Evolutionary conservation across 805 yeast genomes (phyloP).

Genomic region (Kluyveromyces wickerhamii): DNA sequence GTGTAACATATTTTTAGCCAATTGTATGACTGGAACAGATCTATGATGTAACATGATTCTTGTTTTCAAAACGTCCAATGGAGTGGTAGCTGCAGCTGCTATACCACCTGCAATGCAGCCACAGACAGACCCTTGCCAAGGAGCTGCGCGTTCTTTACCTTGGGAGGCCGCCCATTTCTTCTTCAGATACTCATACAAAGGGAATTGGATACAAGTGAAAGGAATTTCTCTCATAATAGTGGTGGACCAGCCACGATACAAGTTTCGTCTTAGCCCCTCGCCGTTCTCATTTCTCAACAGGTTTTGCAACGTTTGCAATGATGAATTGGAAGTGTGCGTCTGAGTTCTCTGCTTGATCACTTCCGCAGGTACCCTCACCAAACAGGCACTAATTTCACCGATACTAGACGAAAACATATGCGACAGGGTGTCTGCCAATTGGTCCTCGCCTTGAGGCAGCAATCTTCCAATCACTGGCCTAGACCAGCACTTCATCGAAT

Average conservation of each 20-base stretch:
- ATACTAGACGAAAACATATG: conserved; percentile 86
- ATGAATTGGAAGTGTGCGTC: conserved; percentile 45
- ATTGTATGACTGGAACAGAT: conserved; percentile 35
- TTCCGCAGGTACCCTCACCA: conserved; percentile 94
- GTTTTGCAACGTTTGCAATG: conserved; percentile 58
- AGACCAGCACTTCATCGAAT: conserved; percentile 49
- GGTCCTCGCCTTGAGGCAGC: conserved; percentile 18
- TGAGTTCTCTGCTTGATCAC: conserved; percentile 94
- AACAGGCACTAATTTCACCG: conserved; percentile 91
- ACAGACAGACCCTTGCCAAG: conserved; percentile 74
- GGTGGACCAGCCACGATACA: conserved; percentile 89
- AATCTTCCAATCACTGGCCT: conserved; percentile 30
- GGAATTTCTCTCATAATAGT: conserved; percentile 95
- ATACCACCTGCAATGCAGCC: conserved; percentile 78
- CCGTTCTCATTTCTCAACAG: conserved; percentile 59
- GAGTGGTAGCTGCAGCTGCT: conserved; percentile 77
- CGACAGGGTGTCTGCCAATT: conserved; percentile 35
- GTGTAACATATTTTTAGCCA: conserved; percentile 45
- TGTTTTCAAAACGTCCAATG: conserved; percentile 71
- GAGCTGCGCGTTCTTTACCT: conserved; percentile 38
- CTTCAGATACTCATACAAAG: conserved; percentile 81
- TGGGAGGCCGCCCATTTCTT: conserved; percentile 41
- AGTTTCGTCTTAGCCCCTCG: conserved; percentile 68
- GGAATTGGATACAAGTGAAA: conserved; percentile 92
- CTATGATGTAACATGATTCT: conserved; percentile 70